A percentile compares a stretch with the other conserved stretches of the same genome.
Conservation (phyloP, 2,329 filamentous ascomycete genomes). For the Exophiala oligosperma region DNA sequence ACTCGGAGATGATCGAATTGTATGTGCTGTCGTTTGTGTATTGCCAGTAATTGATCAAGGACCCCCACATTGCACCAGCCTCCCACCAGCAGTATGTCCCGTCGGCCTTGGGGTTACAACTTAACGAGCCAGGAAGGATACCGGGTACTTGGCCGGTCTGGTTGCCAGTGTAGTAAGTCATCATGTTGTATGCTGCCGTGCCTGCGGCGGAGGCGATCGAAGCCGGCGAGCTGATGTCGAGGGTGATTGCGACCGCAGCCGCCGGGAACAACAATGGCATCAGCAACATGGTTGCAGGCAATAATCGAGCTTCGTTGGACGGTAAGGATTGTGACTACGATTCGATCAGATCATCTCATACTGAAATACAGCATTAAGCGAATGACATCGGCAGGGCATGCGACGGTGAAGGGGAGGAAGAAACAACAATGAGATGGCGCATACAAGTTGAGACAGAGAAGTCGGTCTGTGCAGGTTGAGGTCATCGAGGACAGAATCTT, state of each 20-base stretch:
- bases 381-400: not conserved
- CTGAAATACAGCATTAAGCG: not conserved
- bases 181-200: slow-evolving; percentile 41
- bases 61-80: slow-evolving; percentile 45
- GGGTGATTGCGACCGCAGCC: slow-evolving; percentile 9
- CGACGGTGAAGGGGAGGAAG: not conserved
- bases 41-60: slow-evolving; percentile 45
- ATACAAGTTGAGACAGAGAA: not conserved
- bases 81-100: slow-evolving; percentile 45
- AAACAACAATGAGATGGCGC: not conserved
- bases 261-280: not conserved
- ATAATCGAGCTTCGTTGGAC: too few relatives aligned
- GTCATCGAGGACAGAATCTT: not conserved
- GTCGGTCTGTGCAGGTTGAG: not conserved
- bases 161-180: slow-evolving; percentile 40
- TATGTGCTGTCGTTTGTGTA: slow-evolving; percentile 43
- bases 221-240: slow-evolving; percentile 10
- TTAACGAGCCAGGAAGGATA: slow-evolving; percentile 40
- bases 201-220: slow-evolving; percentile 37
- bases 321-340: too few relatives aligned
- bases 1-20: slow-evolving; percentile 40
- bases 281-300: not conserved
- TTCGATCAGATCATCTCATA: not conserved
- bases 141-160: slow-evolving; percentile 40
- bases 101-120: slow-evolving; percentile 23